Percentiles rank a stretch among this genome's conserved stretches.
These are phyloP conservation scores for Psilocybe sp. DNA, from an alignment of 768 basidiomycete species.

Conservation along the genomic window DNA sequence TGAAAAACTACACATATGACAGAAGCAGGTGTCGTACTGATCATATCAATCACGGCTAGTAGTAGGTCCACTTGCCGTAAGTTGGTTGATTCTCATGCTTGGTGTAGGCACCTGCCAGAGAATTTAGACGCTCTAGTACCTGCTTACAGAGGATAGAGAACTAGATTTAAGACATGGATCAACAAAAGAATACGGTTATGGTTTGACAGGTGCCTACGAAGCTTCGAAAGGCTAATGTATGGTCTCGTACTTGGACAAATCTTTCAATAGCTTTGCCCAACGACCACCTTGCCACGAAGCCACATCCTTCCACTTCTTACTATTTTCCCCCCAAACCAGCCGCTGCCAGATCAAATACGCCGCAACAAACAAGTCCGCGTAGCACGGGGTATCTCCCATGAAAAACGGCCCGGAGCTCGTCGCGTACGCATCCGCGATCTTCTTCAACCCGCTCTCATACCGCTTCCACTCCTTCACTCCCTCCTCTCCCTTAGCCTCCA, in stretches of 20 bases:
- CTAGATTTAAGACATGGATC: too few species aligned
- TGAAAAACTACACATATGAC: too few species aligned
- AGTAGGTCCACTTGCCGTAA: too few species aligned
- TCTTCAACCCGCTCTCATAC: not conserved
- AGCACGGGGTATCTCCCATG: constrained; percentile 1
- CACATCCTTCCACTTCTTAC: constrained; percentile 31
- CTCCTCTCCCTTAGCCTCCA: constrained; percentile 23
- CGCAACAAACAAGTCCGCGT: constrained; percentile 1
- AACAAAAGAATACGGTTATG: too few species aligned
- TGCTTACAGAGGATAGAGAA: too few species aligned
- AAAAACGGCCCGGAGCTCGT: constrained; percentile 2
- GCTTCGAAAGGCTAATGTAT: not conserved
- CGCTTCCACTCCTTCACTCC: constrained; percentile 30
- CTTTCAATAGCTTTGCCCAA: constrained; percentile 13
- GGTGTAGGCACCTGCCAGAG: too few species aligned
- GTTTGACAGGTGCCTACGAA: too few species aligned
- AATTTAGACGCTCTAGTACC: too few species aligned
- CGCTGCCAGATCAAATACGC: constrained; percentile 23
- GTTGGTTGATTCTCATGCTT: too few species aligned
- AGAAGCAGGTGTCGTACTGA: too few species aligned
- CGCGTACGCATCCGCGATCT: not conserved
- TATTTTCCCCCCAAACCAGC: constrained; percentile 25
- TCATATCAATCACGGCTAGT: too few species aligned
- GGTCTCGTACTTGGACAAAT: constrained; percentile 1
- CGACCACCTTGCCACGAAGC: constrained; percentile 5